Percentiles rank a stretch among this genome's conserved stretches.
Conservation (phyloP, 2,329 filamentous ascomycete genomes). For the Penicillium sp. region DNA sequence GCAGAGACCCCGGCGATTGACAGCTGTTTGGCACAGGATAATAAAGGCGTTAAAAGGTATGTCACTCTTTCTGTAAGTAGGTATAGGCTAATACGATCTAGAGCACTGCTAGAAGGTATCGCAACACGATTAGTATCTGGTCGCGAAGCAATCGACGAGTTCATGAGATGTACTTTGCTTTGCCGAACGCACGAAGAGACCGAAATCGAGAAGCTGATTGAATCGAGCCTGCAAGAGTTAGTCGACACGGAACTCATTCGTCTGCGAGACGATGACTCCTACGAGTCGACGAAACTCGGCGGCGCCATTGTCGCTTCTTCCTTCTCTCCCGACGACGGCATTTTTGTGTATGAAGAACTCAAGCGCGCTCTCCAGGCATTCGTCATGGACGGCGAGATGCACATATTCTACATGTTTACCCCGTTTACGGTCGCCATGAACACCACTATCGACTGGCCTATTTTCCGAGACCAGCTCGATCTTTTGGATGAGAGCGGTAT, state of each 20-base stretch:
- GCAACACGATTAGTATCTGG: constrained; percentile 65
- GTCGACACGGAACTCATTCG: constrained; percentile 54
- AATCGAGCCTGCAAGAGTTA: constrained; percentile 58
- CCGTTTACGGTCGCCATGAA: constrained; percentile 55
- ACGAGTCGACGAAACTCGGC: constrained; percentile 61
- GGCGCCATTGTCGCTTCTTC: constrained; percentile 69
- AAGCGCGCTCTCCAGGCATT: constrained; percentile 65
- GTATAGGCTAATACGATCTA: constrained; percentile 24
- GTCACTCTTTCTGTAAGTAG: background rate
- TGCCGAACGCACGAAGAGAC: constrained; percentile 53
- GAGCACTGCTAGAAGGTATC: constrained; percentile 68
- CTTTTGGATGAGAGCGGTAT: constrained; percentile 66
- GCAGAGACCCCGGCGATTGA: constrained; percentile 66
- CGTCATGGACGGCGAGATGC: constrained; percentile 78
- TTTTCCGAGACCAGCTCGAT: constrained; percentile 69
- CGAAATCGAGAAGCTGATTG: constrained; percentile 52
- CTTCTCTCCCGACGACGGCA: constrained; percentile 68
- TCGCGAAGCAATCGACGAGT: constrained; percentile 62
- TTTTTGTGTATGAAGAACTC: constrained; percentile 69
- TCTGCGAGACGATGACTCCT: constrained; percentile 49
- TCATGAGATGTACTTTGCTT: constrained; percentile 64
- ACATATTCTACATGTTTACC: constrained; percentile 73
- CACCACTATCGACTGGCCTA: constrained; percentile 64
- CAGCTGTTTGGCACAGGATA: constrained; percentile 66
- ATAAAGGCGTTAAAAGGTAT: constrained; percentile 63